Evolutionary conservation across 345 rosid species (phyloP).

Genomic region (Schrenkiella parvula): DNA sequence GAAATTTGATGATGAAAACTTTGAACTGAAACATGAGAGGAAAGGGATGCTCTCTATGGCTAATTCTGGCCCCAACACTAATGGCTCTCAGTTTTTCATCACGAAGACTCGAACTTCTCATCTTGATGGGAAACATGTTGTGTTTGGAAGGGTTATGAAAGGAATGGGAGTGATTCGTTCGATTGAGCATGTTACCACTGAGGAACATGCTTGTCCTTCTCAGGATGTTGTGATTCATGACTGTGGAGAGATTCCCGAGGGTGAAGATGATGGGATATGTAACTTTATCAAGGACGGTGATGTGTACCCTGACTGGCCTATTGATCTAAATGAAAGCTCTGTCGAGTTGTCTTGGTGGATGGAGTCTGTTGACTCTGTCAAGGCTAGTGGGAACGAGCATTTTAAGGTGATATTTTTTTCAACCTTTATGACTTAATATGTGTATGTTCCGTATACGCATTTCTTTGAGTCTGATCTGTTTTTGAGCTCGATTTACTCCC

Average conservation of each 20-base stretch:
- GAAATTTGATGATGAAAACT: conserved; percentile 91
- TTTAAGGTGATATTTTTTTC: conserved; percentile 68
- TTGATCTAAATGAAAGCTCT: conserved; percentile 64
- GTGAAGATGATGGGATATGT: conserved; percentile 68
- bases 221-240: conserved; percentile 57
- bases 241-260: conserved; percentile 80
- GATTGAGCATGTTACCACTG: conserved; percentile 60
- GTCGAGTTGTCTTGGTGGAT: conserved; percentile 88
- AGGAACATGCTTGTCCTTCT: conserved; percentile 52
- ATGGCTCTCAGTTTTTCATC: conserved; percentile 93
- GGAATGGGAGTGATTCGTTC: conserved; percentile 97
- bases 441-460: neutral
- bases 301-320: conserved; percentile 83
- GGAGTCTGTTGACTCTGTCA: conserved; percentile 67
- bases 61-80: conserved; percentile 82
- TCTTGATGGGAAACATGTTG: conserved; percentile 90
- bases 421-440: no score
- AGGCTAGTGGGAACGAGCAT: conserved; percentile 70
- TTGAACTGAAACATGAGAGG: conserved; percentile 85
- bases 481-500: neutral
- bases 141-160: conserved; percentile 80
- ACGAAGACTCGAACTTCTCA: conserved; percentile 82
- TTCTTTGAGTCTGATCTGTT: neutral
- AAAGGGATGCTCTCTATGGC: conserved; percentile 97
- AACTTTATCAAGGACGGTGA: conserved; percentile 94